Evolutionary conservation across 2,329 filamentous ascomycete genomes (phyloP).

Genomic region (Cordyceps fumosorosea): DNA sequence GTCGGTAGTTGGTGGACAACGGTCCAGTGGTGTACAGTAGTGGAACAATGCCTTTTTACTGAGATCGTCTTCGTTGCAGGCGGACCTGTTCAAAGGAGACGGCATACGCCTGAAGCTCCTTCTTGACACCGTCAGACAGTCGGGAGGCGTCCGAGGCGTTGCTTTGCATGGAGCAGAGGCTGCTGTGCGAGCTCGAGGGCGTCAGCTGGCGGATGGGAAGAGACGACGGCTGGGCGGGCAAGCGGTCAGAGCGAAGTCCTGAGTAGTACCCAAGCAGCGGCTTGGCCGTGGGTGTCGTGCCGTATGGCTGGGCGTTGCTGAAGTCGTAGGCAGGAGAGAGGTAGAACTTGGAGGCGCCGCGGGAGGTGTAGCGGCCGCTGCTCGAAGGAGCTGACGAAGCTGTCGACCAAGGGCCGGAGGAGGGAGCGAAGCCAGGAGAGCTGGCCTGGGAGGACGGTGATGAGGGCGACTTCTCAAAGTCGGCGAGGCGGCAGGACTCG

Average conservation of each 20-base stretch:
- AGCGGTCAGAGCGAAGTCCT: conserved; percentile 22
- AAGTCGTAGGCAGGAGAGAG: conserved; percentile 74
- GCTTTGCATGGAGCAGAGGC: conserved; percentile 72
- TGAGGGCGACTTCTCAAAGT: conserved; percentile 65
- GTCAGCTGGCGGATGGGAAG: conserved; percentile 41
- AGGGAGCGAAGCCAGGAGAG: conserved; percentile 46
- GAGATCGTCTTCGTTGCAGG: conserved; percentile 50
- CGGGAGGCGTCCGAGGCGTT: conserved; percentile 43
- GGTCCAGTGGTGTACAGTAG: conserved; percentile 1
- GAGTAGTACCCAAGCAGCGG: conserved; percentile 21
- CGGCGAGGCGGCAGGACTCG: conserved; percentile 80
- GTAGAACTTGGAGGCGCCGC: conserved; percentile 47
- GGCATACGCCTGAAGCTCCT: conserved; percentile 78
- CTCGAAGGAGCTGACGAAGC: conserved; percentile 18
- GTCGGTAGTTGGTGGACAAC: conserved; percentile 14
- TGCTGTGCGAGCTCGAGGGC: conserved; percentile 76
- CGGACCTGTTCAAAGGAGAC: conserved; percentile 82
- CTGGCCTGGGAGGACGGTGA: conserved; percentile 51
- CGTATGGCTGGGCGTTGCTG: conserved; percentile 53
- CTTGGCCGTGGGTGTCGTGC: conserved; percentile 39
- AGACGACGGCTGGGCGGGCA: conserved; percentile 4
- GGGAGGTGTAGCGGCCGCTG: conserved; percentile 7
- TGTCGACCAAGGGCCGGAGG: conserved; percentile 46
- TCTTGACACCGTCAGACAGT: conserved; percentile 69
- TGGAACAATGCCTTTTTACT: conserved; percentile 29